Conservation (phyloP, 2,329 filamentous ascomycete genomes). For the Exophiala bonariae region DNA sequence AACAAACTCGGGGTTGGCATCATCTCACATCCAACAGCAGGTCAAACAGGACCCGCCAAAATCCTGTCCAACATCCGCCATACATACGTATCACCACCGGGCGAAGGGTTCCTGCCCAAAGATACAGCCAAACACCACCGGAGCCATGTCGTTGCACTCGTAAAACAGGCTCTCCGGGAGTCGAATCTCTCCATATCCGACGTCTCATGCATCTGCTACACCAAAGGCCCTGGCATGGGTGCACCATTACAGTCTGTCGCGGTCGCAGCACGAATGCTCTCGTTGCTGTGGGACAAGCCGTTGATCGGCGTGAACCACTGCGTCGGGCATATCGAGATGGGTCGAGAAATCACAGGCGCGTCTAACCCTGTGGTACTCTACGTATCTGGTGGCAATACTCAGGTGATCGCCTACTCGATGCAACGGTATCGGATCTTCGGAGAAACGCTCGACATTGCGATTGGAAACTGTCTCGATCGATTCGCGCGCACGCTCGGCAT, state of each 20-base stretch:
- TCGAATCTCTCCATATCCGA: slow-evolving; percentile 64
- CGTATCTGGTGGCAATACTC: slow-evolving; percentile 92
- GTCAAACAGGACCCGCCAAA: slow-evolving; percentile 49
- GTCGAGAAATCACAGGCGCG: slow-evolving; percentile 85
- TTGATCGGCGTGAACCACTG: slow-evolving; percentile 97
- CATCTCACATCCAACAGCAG: slow-evolving; percentile 70
- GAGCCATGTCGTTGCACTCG: slow-evolving; percentile 76
- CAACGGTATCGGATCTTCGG: slow-evolving; percentile 97
- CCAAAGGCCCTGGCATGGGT: slow-evolving; percentile 93
- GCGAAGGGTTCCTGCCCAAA: slow-evolving; percentile 92
- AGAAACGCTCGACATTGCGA: slow-evolving; percentile 94
- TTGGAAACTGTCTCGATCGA: slow-evolving; percentile 94
- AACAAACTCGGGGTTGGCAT: slow-evolving; percentile 97
- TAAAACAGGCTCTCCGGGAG: slow-evolving; percentile 73
- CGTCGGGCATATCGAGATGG: slow-evolving; percentile 99
- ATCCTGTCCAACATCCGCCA: slow-evolving; percentile 93
- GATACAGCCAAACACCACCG: slow-evolving; percentile 94
- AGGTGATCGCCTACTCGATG: slow-evolving; percentile 95
- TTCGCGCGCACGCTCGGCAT: slow-evolving; percentile 91
- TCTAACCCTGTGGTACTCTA: slow-evolving; percentile 92
- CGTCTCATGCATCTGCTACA: slow-evolving; percentile 93
- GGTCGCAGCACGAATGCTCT: slow-evolving; percentile 77
- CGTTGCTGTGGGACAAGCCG: slow-evolving; percentile 82
- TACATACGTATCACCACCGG: slow-evolving; percentile 88
- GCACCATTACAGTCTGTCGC: slow-evolving; percentile 86